phyloP scores from a whole-genome alignment of 768 basidiomycete genomes.

The Termitomyces sp. region DNA sequence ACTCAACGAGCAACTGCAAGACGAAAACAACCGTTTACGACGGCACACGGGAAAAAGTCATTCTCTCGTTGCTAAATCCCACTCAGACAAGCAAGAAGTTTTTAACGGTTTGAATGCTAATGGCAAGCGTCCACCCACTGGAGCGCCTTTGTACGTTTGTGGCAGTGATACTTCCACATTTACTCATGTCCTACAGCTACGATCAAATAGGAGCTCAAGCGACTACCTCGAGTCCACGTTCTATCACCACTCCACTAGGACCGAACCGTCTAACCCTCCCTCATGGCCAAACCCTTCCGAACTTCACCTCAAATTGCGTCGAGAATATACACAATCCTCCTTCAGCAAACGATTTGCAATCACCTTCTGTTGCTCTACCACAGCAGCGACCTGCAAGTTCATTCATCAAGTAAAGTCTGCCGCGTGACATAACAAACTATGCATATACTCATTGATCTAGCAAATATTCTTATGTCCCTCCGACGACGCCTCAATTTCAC shows the following conservation, averaged over 20 bases:
- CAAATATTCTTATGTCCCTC: conserved; percentile 60
- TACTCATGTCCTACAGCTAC: conserved; percentile 14
- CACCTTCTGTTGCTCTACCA: conserved; percentile 6
- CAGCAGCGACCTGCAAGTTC: conserved; percentile 33
- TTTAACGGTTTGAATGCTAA: conserved; percentile 38
- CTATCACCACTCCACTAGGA: conserved; percentile 46
- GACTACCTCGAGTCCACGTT: conserved; percentile 57
- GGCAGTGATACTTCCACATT: neutral
- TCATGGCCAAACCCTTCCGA: conserved; percentile 49
- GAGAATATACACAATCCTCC: conserved; percentile 10
- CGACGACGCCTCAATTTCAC: conserved; percentile 35
- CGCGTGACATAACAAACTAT: neutral
- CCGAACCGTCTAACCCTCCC: conserved; percentile 67
- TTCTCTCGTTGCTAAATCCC: conserved; percentile 16
- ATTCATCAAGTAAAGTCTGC: conserved; percentile 20
- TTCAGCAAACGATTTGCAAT: conserved; percentile 20
- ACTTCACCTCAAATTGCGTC: conserved; percentile 24
- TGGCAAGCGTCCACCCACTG: conserved; percentile 58
- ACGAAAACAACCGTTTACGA: conserved; percentile 47
- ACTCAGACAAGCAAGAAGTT: conserved; percentile 26
- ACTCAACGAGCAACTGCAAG: conserved; percentile 39
- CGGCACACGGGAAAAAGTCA: conserved; percentile 21
- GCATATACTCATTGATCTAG: conserved; percentile 31
- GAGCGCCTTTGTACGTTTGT: conserved; percentile 34
- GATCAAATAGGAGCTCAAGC: conserved; percentile 19